Evolutionary conservation across 805 yeast species (phyloP).

Genomic region (Phaffomyces antillensis): DNA sequence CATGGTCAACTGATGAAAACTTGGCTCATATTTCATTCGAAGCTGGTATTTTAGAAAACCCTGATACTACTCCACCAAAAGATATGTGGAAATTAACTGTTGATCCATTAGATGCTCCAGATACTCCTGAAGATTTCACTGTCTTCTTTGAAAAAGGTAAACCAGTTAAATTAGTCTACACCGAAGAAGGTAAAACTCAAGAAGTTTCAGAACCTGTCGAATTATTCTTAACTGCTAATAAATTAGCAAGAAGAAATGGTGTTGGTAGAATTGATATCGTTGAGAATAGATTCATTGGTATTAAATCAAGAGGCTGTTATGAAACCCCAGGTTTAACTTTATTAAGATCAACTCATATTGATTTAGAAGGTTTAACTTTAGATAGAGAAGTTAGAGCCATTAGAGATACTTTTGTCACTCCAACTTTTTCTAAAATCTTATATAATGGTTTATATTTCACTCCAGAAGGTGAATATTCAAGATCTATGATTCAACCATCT

Average conservation of each 20-base stretch:
- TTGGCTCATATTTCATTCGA: slow-evolving; percentile 98
- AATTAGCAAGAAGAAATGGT: slow-evolving; percentile 97
- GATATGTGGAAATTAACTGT: slow-evolving; percentile 99
- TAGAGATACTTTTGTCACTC: slow-evolving; percentile 94
- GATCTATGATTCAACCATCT: slow-evolving; percentile 90
- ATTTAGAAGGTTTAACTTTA: slow-evolving; percentile 91
- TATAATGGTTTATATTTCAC: slow-evolving; percentile 98
- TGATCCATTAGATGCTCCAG: slow-evolving; percentile 94
- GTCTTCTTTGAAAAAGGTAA: slow-evolving; percentile 80
- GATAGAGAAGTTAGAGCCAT: slow-evolving; percentile 97
- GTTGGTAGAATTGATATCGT: slow-evolving; percentile 99
- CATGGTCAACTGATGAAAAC: slow-evolving; percentile 99
- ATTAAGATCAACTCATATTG: slow-evolving; percentile 90
- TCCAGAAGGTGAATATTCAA: slow-evolving; percentile 95
- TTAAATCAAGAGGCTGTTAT: slow-evolving; percentile 98
- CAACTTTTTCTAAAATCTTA: slow-evolving; percentile 79
- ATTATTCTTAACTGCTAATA: slow-evolving; percentile 85
- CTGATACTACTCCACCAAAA: slow-evolving; percentile 97
- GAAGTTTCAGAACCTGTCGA: slow-evolving; percentile 84
- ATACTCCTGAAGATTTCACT: slow-evolving; percentile 81
- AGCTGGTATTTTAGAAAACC: slow-evolving; percentile 99
- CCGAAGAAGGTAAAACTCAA: slow-evolving; percentile 47
- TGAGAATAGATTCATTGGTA: slow-evolving; percentile 97
- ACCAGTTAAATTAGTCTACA: slow-evolving; percentile 72
- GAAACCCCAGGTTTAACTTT: slow-evolving; percentile 98